A percentile compares a stretch with the other conserved stretches of the same genome.
Evolutionary conservation across 1,284 basidiomycete genomes (phyloP).

Genomic region (Thecaphora frezii): DNA sequence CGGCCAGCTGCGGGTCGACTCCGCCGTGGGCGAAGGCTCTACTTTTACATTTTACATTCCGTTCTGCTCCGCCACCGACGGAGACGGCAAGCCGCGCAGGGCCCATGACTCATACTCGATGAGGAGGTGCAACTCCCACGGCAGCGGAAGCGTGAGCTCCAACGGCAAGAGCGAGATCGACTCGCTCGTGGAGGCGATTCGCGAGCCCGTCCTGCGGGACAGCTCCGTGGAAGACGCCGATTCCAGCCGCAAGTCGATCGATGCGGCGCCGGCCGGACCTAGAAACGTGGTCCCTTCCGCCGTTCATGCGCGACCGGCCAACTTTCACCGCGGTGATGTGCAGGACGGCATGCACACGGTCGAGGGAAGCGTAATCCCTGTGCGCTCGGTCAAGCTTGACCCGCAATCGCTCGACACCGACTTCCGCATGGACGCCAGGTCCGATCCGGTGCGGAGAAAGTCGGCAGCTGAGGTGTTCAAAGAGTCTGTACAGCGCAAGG

Average conservation of each 20-base stretch:
- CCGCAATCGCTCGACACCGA: constrained; percentile 37
- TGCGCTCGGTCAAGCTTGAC: constrained; percentile 59
- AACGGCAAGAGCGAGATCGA: constrained; percentile 65
- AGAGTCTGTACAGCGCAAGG: constrained; percentile 23
- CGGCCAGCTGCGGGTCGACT: constrained; percentile 78
- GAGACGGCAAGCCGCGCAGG: constrained; percentile 5
- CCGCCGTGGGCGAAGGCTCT: constrained; percentile 71
- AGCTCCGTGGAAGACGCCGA: constrained; percentile 35
- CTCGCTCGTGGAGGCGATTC: constrained; percentile 69
- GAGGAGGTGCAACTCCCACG: constrained; percentile 35
- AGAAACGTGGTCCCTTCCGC: constrained; percentile 7
- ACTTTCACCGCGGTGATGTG: constrained; percentile 12
- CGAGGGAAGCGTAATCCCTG: constrained; percentile 59
- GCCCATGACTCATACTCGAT: constrained; percentile 12
- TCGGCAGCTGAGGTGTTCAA: constrained; percentile 28
- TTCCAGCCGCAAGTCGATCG: neutral
- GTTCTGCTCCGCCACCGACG: constrained; percentile 58
- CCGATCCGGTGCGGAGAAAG: constrained; percentile 2
- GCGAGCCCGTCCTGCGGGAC: constrained; percentile 51
- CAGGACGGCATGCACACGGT: constrained; percentile 50
- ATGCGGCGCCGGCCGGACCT: neutral
- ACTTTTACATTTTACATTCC: constrained; percentile 74
- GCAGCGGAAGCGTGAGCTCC: constrained; percentile 36
- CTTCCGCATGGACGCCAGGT: neutral
- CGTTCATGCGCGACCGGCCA: constrained; percentile 4